phyloP scores from a whole-genome alignment of 768 basidiomycete genomes.

The Phylloporus scabripes region DNA sequence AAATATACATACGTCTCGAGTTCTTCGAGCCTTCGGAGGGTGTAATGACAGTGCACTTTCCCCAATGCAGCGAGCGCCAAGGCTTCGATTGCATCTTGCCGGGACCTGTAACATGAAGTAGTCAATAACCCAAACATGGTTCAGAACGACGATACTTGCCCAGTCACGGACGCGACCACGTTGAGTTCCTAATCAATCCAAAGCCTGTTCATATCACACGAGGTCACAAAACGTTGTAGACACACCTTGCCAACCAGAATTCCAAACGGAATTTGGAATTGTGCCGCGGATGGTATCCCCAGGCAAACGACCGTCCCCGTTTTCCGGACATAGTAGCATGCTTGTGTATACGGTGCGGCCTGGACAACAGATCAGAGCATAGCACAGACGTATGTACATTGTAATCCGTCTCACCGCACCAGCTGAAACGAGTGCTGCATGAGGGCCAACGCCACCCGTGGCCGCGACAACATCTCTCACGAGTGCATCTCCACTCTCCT shows the following conservation, averaged over 20 bases:
- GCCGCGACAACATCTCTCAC: conserved; percentile 35
- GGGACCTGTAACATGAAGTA: conserved; percentile 20
- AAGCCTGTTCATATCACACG: not conserved
- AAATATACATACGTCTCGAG: conserved; percentile 21
- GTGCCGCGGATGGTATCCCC: conserved; percentile 34
- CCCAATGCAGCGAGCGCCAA: conserved; percentile 37
- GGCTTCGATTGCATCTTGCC: conserved; percentile 44
- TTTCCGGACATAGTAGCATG: conserved; percentile 40
- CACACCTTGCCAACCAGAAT: conserved; percentile 26
- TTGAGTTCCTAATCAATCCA: conserved; percentile 15
- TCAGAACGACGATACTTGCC: conserved; percentile 8
- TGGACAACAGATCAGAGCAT: not conserved
- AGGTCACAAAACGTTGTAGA: not conserved
- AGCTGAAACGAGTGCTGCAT: conserved; percentile 28
- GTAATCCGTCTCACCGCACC: conserved; percentile 19
- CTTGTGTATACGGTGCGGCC: conserved; percentile 38
- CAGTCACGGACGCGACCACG: conserved; percentile 16
- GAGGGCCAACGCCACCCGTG: conserved; percentile 41
- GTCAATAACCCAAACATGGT: not conserved
- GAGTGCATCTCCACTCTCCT: conserved; percentile 33
- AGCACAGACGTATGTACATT: too few species aligned
- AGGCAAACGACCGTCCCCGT: conserved; percentile 39
- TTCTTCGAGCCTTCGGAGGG: conserved; percentile 23
- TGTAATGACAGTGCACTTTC: conserved; percentile 26
- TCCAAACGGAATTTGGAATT: conserved; percentile 27